Conservation (phyloP, 495 filamentous ascomycete genomes). For the Chaetomium fimeti region DNA sequence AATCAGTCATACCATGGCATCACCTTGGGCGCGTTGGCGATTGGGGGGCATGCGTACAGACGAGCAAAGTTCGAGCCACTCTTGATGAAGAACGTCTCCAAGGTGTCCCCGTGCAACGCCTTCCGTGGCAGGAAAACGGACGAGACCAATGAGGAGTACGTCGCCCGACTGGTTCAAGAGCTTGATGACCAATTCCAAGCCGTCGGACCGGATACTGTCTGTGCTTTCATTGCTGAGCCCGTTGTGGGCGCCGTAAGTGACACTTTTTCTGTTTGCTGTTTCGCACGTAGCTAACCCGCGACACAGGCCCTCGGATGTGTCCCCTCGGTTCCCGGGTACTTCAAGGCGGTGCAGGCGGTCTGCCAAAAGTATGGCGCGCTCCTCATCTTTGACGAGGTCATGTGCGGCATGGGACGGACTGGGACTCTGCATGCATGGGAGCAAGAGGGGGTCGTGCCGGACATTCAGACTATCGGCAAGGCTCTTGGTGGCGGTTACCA, state of each 20-base stretch:
- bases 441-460: slow-evolving; percentile 54
- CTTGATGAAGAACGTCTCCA: slow-evolving; percentile 58
- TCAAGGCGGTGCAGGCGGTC: slow-evolving; percentile 63
- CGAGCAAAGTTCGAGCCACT: slow-evolving; percentile 66
- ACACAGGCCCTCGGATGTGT: slow-evolving; percentile 62
- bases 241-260: slow-evolving; percentile 52
- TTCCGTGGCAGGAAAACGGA: slow-evolving; percentile 37
- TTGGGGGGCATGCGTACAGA: slow-evolving; percentile 62
- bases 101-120: slow-evolving; percentile 65
- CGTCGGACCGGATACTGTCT: slow-evolving; percentile 68
- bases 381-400: slow-evolving; percentile 74
- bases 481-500: slow-evolving; percentile 65
- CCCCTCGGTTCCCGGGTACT: slow-evolving; percentile 65
- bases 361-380: slow-evolving; percentile 73
- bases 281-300: slow-evolving; percentile 1
- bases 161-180: slow-evolving; percentile 59
- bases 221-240: slow-evolving; percentile 75
- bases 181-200: slow-evolving; percentile 72
- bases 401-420: slow-evolving; percentile 73
- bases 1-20: slow-evolving; percentile 73
- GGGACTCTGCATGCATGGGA: slow-evolving; percentile 70
- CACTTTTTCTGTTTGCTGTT: not conserved
- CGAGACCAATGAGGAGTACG: slow-evolving; percentile 44
- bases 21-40: slow-evolving; percentile 64
- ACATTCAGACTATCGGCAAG: slow-evolving; percentile 67